Conservation (phyloP, 208 protist genomes). For the Leishmania lainsoni region DNA sequence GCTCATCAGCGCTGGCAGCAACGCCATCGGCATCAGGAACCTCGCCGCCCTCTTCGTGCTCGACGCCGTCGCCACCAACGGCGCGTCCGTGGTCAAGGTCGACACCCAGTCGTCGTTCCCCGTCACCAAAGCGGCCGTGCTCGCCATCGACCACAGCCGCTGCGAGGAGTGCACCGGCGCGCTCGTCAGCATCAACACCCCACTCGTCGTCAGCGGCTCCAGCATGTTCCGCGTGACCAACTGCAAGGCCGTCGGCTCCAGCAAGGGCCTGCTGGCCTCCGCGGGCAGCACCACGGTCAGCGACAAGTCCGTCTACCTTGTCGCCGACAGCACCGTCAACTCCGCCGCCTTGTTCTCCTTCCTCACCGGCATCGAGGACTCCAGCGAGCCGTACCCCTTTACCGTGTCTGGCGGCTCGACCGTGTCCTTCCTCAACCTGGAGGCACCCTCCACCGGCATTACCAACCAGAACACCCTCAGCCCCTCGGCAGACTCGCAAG, state of each 20-base stretch:
- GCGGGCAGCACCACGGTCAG: constrained; percentile 6
- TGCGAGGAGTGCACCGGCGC: constrained; percentile 17
- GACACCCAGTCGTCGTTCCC: constrained; percentile 8
- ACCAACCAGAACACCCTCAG: background rate
- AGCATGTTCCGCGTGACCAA: constrained; percentile 24
- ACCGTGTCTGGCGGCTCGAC: constrained; percentile 1
- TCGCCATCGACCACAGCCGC: constrained; percentile 15
- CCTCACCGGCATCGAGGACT: background rate
- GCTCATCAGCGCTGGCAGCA: constrained; percentile 14
- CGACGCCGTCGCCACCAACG: constrained; percentile 16
- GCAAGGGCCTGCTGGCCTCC: constrained; percentile 6
- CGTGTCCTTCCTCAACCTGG: constrained; percentile 7
- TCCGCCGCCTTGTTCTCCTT: constrained; percentile 14
- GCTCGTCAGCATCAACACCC: constrained; percentile 2
- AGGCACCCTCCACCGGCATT: background rate
- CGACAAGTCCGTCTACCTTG: background rate
- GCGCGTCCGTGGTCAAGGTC: constrained; percentile 16
- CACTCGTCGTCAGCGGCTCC: constrained; percentile 11
- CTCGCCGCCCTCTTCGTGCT: constrained; percentile 18
- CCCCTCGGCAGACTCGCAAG: background rate
- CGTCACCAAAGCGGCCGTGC: constrained; percentile 7
- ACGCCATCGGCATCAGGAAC: constrained; percentile 6
- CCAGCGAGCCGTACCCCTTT: constrained; percentile 1
- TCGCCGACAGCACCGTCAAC: constrained; percentile 1
- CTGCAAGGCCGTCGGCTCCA: background rate